Base-by-base conservation (phyloP, 1,284 basidiomycete species). In the Thecaphora thlaspeos region DNA sequence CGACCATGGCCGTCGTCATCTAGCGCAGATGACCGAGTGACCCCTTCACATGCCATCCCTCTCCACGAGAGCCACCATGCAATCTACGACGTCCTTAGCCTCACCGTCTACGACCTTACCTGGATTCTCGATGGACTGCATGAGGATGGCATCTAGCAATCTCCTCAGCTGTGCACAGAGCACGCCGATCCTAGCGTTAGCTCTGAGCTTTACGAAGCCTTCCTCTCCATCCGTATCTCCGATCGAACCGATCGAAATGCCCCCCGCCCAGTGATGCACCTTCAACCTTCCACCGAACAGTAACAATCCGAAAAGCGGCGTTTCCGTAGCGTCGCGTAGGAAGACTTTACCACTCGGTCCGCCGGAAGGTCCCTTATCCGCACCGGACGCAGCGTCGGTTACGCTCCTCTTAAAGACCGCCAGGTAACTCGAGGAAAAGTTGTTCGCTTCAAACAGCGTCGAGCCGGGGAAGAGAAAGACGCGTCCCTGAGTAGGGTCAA, bases 381-480 rank as follows among this genome's bases (percentile, higher is more conserved):
- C 21, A 9, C 32, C 37, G 37, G 21, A 21, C 18, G 36, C 46
- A n/a, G 7, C 26, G 11, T 28, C 26, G 23, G 89, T 90, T 80
- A 86, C 83, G 52, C 87, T 85, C 79, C 91, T 90, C 68, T 85
- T 82, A 78, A 93, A 95, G 73, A 88, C 92, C 5, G 87, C 84
- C 43, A 93, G 74, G 76, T 91, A 91, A 3, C 86, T 87, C 28
- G 85, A 83, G 51, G 85, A 87, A 85, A 90, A 91, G 28, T 82
- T 82, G 22, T 84, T 82, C 56, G 85, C 84, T 41, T 81, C 82
- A 76, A 96, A 96, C 28, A 93, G 80, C 8, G 89, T 82, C 43
- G 89, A 92, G n/a, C 83, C 83, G 1, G 92, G 91, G 73, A 94
- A 91, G 39, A 91, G 74, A 78, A 91, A 91, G 1, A 91, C 87